Evolutionary conservation across 495 filamentous ascomycete species (phyloP).

Genomic region (Penicillium steckii): DNA sequence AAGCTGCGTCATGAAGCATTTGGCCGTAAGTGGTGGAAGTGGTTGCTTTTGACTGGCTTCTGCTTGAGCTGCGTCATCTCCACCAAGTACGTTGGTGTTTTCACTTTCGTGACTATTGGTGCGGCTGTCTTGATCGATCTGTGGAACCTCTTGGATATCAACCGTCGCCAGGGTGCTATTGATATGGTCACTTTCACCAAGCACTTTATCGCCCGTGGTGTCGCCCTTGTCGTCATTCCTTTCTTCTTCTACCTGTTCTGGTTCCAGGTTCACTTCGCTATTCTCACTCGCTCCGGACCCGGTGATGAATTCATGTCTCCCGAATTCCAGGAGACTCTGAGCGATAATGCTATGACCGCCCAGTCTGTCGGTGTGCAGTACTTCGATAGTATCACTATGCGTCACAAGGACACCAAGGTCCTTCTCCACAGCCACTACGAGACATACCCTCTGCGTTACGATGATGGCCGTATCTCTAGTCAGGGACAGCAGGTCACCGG

Average conservation of each 20-base stretch:
- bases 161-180: constrained; percentile 73
- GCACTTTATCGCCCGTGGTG: constrained; percentile 81
- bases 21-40: constrained; percentile 98
- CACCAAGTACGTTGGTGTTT: constrained; percentile 95
- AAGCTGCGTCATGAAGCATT: constrained; percentile 91
- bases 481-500: constrained; percentile 98
- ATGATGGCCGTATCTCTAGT: constrained; percentile 95
- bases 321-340: constrained; percentile 94
- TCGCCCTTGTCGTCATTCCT: constrained; percentile 83
- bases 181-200: constrained; percentile 76
- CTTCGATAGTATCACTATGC: constrained; percentile 82
- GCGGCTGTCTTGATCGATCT: constrained; percentile 90
- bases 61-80: constrained; percentile 96
- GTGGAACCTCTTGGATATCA: constrained; percentile 91
- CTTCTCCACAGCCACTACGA: constrained; percentile 93
- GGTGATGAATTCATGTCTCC: constrained; percentile 99
- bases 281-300: constrained; percentile 83
- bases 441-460: constrained; percentile 88
- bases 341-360: constrained; percentile 86
- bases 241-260: constrained; percentile 99
- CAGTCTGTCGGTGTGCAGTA: constrained; percentile 85
- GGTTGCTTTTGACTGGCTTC: constrained; percentile 92
- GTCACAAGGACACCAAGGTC: constrained; percentile 95
- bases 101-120: constrained; percentile 96
- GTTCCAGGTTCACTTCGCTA: constrained; percentile 98